Percentiles rank a stretch among this genome's conserved stretches.
Conservation (phyloP, 1,284 basidiomycete genomes). For the Cutaneotrichosporon sp. region DNA sequence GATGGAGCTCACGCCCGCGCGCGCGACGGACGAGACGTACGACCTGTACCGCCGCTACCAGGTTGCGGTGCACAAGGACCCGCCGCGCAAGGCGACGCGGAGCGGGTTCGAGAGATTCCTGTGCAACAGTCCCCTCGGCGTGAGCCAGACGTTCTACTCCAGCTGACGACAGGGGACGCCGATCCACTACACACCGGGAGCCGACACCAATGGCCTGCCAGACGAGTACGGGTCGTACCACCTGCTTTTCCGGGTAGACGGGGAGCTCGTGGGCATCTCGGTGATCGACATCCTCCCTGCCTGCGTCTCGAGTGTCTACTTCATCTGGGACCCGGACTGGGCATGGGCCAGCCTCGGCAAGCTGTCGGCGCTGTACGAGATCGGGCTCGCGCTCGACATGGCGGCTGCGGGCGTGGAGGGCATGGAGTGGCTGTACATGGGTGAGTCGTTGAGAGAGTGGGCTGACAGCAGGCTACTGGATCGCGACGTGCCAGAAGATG, state of each 20-base stretch:
- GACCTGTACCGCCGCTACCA: slow-evolving; percentile 76
- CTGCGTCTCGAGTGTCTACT: slow-evolving; percentile 94
- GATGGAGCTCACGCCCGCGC: slow-evolving; percentile 70
- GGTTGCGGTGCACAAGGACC: slow-evolving; percentile 70
- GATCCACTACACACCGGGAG: slow-evolving; percentile 25
- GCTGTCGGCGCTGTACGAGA: slow-evolving; percentile 81
- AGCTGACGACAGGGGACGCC: slow-evolving; percentile 7
- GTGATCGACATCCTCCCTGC: slow-evolving; percentile 88
- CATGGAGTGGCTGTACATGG: slow-evolving; percentile 79
- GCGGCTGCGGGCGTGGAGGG: slow-evolving; percentile 64
- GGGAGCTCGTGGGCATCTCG: slow-evolving; percentile 77
- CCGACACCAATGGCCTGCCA: slow-evolving; percentile 61
- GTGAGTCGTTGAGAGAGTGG: slow-evolving; percentile 52
- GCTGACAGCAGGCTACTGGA: slow-evolving; percentile 72
- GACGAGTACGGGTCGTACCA: slow-evolving; percentile 79
- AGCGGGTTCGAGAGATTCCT: slow-evolving; percentile 71
- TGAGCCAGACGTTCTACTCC: slow-evolving; percentile 48
- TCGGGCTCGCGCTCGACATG: slow-evolving; percentile 70
- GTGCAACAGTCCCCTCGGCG: slow-evolving; percentile 72
- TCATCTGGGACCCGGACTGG: slow-evolving; percentile 84
- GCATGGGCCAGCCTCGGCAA: slow-evolving; percentile 72
- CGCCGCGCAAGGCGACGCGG: slow-evolving; percentile 56
- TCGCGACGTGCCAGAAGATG: slow-evolving; percentile 93
- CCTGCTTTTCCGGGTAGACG: slow-evolving; percentile 79
- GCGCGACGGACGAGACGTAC: slow-evolving; percentile 77